These are phyloP conservation scores for Naumovozyma castellii DNA, from an alignment of 805 yeast species.

Conservation along the genomic window DNA sequence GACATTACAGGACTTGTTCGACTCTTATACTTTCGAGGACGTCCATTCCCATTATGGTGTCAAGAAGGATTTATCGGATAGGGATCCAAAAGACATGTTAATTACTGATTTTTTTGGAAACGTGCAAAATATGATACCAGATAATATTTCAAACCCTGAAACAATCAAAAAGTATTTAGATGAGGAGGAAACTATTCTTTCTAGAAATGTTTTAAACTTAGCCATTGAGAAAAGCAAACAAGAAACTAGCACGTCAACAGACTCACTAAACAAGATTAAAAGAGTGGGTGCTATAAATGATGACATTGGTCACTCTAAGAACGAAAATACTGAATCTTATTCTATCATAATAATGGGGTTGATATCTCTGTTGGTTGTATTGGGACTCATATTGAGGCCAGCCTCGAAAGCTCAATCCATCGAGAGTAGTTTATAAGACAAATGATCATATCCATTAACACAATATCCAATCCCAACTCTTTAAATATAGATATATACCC, in stretches of 20 bases:
- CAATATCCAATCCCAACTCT: too few relatives aligned
- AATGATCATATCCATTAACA: not conserved
- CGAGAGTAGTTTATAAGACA: not conserved
- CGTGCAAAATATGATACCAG: constrained; percentile 69
- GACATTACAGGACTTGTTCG: constrained; percentile 78
- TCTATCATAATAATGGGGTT: not conserved
- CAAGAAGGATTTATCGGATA: constrained; percentile 63
- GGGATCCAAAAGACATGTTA: constrained; percentile 52
- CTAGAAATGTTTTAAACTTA: constrained; percentile 4
- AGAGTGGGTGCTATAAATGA: not conserved
- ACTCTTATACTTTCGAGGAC: constrained; percentile 70
- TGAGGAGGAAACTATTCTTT: not conserved
- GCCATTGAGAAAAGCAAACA: constrained; percentile 3
- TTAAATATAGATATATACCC: too few relatives aligned
- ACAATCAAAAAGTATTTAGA: not conserved
- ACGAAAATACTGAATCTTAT: not conserved
- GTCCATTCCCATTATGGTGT: constrained; percentile 94
- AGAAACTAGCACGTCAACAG: not conserved
- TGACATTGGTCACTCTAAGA: not conserved
- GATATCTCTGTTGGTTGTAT: not conserved
- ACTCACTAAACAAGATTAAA: not conserved
- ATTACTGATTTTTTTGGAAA: constrained; percentile 94
- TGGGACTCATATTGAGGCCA: not conserved
- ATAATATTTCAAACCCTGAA: constrained; percentile 19
- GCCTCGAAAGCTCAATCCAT: not conserved